Conservation (phyloP, 1,284 basidiomycete species). For the Leccinum fallax region DNA sequence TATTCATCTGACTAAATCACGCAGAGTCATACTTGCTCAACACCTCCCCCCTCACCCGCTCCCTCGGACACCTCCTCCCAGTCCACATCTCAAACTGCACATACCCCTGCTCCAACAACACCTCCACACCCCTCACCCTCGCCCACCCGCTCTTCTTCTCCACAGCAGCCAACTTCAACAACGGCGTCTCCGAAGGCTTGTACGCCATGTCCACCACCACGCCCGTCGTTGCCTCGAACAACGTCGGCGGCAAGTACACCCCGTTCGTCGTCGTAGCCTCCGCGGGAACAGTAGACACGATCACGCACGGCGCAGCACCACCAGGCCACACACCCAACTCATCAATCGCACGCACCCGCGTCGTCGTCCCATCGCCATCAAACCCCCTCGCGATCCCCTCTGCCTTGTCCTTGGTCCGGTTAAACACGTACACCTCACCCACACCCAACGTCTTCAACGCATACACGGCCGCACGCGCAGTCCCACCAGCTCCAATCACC, state of each 20-base stretch:
- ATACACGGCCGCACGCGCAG: constrained; percentile 90
- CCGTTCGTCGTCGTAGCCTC: constrained; percentile 51
- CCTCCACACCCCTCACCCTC: constrained; percentile 59
- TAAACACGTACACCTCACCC: constrained; percentile 78
- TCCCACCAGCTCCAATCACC: constrained; percentile 92
- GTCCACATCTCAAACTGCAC: constrained; percentile 88
- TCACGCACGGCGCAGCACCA: constrained; percentile 64
- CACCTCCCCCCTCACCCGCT: constrained; percentile 49
- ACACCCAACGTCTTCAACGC: constrained; percentile 76
- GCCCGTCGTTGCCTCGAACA: constrained; percentile 51
- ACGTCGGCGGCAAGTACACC: constrained; percentile 57
- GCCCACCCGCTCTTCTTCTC: constrained; percentile 62
- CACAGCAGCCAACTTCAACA: constrained; percentile 54
- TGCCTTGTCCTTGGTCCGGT: constrained; percentile 79
- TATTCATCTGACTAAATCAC: not conserved
- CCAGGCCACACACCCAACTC: constrained; percentile 57
- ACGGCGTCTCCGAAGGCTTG: constrained; percentile 75
- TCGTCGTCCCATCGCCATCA: constrained; percentile 49
- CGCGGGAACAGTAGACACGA: constrained; percentile 87
- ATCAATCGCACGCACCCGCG: constrained; percentile 58
- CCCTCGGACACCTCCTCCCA: constrained; percentile 55
- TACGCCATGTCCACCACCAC: constrained; percentile 94
- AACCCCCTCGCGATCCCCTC: constrained; percentile 68
- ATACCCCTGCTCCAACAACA: constrained; percentile 86
- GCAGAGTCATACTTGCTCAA: constrained; percentile 46